phyloP scores from a whole-genome alignment of 495 filamentous ascomycete species.

The Friedmanniomyces endolithicus region DNA sequence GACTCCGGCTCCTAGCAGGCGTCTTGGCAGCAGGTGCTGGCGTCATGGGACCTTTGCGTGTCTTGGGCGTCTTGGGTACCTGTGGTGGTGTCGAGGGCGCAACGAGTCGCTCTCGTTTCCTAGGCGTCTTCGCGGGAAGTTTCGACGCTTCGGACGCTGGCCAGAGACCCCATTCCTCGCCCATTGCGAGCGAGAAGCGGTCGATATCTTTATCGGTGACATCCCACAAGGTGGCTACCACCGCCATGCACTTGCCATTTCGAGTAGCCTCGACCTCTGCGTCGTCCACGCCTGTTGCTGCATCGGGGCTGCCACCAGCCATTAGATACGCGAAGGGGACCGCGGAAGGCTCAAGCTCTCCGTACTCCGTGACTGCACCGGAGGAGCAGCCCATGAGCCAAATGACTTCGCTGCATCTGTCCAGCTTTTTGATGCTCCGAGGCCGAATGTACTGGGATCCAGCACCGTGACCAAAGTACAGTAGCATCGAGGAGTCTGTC shows the following conservation, averaged over 20 bases:
- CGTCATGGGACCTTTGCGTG: constrained; percentile 15
- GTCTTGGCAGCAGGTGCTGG: constrained; percentile 12
- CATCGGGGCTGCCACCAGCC: constrained; percentile 42
- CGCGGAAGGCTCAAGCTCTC: constrained; percentile 79
- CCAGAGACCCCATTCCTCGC: constrained; percentile 74
- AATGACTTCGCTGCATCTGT: constrained; percentile 60
- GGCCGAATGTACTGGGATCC: constrained; percentile 88
- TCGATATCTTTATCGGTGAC: constrained; percentile 96
- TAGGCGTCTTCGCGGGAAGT: constrained; percentile 19
- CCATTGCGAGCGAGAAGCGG: constrained; percentile 61
- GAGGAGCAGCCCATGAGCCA: constrained; percentile 89
- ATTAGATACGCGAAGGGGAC: constrained; percentile 84
- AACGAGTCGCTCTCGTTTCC: constrained; percentile 2
- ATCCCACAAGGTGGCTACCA: constrained; percentile 90
- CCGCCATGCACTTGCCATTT: constrained; percentile 42
- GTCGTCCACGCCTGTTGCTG: background rate
- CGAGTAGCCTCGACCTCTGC: background rate
- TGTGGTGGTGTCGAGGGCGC: constrained; percentile 10
- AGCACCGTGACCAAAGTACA: constrained; percentile 94
- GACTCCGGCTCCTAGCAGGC: constrained; percentile 13
- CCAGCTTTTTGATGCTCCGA: constrained; percentile 62
- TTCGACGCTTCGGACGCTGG: constrained; percentile 18
- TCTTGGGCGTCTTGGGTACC: constrained; percentile 15
- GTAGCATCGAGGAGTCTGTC: constrained; percentile 48
- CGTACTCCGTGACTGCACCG: constrained; percentile 62